A percentile compares a stretch with the other conserved stretches of the same genome.
These are phyloP conservation scores for Phytophthora pluvialis DNA, from an alignment of 352 stramenopile genomes.

Conservation along the genomic window DNA sequence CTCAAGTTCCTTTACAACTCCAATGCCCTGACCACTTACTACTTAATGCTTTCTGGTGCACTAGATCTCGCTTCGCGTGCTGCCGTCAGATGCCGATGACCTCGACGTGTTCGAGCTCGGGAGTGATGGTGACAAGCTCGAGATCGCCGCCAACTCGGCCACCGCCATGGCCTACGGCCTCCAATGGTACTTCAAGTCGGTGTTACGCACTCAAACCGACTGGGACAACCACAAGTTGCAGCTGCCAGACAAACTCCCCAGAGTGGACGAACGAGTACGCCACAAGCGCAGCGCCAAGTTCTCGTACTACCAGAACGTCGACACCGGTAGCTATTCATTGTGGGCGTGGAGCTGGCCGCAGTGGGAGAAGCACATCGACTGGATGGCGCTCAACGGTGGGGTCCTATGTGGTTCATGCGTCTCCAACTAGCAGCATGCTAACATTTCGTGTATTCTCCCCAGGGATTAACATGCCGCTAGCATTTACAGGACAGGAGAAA, in stretches of 20 bases:
- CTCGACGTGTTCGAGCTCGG: constrained; percentile 73
- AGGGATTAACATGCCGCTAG: constrained; percentile 92
- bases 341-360: constrained; percentile 87
- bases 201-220: constrained; percentile 76
- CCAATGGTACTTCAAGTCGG: constrained; percentile 79
- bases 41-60: constrained; percentile 7
- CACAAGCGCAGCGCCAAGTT: constrained; percentile 74
- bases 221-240: constrained; percentile 80
- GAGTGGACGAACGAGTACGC: constrained; percentile 41
- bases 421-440: neutral
- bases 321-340: constrained; percentile 90
- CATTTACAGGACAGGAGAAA: constrained; percentile 90
- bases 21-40: no score
- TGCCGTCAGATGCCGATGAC: constrained; percentile 45
- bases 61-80: constrained; percentile 64
- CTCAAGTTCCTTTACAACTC: neutral
- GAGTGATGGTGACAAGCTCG: constrained; percentile 50
- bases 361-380: constrained; percentile 93
- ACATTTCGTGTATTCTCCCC: neutral
- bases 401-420: neutral
- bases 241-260: constrained; percentile 56
- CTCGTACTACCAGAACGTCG: constrained; percentile 94
- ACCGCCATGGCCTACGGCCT: constrained; percentile 73
- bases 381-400: constrained; percentile 84
- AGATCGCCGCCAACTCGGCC: constrained; percentile 58